These are phyloP conservation scores for Xylaria venustula DNA, from an alignment of 495 filamentous ascomycete species.

Conservation along the genomic window DNA sequence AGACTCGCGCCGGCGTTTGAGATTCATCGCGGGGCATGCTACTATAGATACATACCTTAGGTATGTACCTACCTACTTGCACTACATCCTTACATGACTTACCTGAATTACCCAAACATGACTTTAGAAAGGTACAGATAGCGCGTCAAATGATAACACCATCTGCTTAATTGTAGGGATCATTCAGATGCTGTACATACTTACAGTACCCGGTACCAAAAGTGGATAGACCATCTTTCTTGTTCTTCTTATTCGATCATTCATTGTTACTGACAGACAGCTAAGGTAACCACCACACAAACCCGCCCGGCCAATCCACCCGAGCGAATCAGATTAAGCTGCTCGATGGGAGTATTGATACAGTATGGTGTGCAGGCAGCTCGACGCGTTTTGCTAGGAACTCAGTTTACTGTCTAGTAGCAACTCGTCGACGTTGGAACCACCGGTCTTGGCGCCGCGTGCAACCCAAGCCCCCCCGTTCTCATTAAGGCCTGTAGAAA, in stretches of 20 bases:
- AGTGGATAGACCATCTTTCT: background rate
- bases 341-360: too few relatives aligned
- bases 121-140: too few relatives aligned
- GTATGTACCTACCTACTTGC: too few relatives aligned
- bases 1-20: constrained; percentile 5
- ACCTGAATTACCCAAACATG: too few relatives aligned
- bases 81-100: too few relatives aligned
- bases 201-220: too few relatives aligned
- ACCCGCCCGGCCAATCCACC: background rate
- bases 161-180: background rate
- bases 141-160: constrained; percentile 5
- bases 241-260: background rate
- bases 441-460: constrained; percentile 3
- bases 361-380: too few relatives aligned
- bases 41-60: too few relatives aligned
- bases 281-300: too few relatives aligned
- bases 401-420: too few relatives aligned
- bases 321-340: constrained; percentile 1
- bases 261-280: background rate
- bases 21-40: background rate
- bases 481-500: background rate
- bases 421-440: constrained; percentile 1
- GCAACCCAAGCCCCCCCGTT: background rate
- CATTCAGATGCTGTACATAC: background rate
- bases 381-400: too few relatives aligned